Evolutionary conservation across 192 early-diverging fungal genomes (phyloP).

Genomic region (Coemansia sp.): DNA sequence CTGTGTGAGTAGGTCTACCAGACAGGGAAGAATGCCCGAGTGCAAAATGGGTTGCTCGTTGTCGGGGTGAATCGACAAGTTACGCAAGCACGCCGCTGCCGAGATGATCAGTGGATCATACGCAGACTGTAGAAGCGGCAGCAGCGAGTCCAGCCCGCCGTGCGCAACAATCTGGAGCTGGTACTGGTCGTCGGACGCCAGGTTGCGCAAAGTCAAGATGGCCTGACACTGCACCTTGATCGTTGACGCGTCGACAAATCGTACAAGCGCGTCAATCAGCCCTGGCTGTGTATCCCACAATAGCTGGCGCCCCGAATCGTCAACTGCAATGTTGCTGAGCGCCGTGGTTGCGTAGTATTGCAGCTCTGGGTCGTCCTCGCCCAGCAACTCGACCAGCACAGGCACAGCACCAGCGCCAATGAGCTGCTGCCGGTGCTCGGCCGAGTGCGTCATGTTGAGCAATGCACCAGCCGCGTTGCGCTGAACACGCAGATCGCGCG

Average conservation of each 20-base stretch:
- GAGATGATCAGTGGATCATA: slow-evolving; percentile 75
- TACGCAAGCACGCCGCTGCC: slow-evolving; percentile 83
- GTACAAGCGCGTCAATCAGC: slow-evolving; percentile 73
- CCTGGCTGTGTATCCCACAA: slow-evolving; percentile 69
- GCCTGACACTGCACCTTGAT: slow-evolving; percentile 87
- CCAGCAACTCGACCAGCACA: slow-evolving; percentile 72
- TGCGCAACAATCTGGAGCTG: slow-evolving; percentile 76
- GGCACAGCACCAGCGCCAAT: slow-evolving; percentile 80
- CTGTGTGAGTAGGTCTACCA: slow-evolving; percentile 38
- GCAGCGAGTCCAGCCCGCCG: slow-evolving; percentile 70
- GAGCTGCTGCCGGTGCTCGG: slow-evolving; percentile 78
- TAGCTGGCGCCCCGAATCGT: slow-evolving; percentile 63
- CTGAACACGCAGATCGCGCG: slow-evolving; percentile 80
- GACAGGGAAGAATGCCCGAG: slow-evolving; percentile 65
- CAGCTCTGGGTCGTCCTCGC: slow-evolving; percentile 75
- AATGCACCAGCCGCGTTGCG: slow-evolving; percentile 88
- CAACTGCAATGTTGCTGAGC: slow-evolving; percentile 86
- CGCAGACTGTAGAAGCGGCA: slow-evolving; percentile 70
- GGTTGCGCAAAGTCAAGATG: slow-evolving; percentile 79
- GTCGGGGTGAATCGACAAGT: slow-evolving; percentile 82
- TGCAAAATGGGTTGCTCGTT: slow-evolving; percentile 85
- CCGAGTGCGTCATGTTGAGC: slow-evolving; percentile 89
- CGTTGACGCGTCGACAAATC: slow-evolving; percentile 71
- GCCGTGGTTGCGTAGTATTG: slow-evolving; percentile 90
- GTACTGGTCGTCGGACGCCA: slow-evolving; percentile 79